phyloP scores from a whole-genome alignment of 352 stramenopile genomes.

The Pythium myriotylum region DNA sequence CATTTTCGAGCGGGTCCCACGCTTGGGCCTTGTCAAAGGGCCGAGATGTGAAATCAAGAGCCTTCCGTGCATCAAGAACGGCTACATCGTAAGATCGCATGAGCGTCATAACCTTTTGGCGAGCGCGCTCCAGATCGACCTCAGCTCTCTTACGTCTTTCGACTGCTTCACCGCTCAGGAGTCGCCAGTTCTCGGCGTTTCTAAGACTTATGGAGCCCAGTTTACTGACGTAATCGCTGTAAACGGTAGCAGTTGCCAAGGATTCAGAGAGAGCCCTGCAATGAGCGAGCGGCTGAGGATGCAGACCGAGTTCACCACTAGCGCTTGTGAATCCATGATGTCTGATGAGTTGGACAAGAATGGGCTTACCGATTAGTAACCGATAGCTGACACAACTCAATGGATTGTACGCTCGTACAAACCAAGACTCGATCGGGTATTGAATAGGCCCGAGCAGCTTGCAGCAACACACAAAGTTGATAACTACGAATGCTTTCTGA shows the following conservation, averaged over 20 bases:
- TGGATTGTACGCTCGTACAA: conserved; percentile 74
- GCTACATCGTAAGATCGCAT: conserved; percentile 27
- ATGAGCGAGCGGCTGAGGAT: not conserved
- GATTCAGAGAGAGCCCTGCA: not conserved
- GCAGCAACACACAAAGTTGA: conserved; percentile 50
- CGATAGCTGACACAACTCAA: conserved; percentile 55
- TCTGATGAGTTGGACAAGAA: conserved; percentile 46
- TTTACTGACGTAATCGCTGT: conserved; percentile 15
- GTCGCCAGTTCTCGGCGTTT: conserved; percentile 15
- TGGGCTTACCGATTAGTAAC: conserved; percentile 42
- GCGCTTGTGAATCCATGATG: not conserved
- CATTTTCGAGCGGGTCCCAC: conserved; percentile 82
- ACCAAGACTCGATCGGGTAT: conserved; percentile 24
- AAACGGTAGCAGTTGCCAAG: conserved; percentile 9
- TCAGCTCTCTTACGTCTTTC: conserved; percentile 26
- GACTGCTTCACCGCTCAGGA: conserved; percentile 27
- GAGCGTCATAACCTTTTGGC: conserved; percentile 20
- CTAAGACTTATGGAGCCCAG: conserved; percentile 5
- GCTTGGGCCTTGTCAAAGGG: conserved; percentile 64
- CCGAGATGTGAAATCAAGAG: conserved; percentile 56
- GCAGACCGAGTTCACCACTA: not conserved
- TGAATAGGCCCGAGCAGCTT: conserved; percentile 26
- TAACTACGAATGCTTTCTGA: conserved; percentile 35
- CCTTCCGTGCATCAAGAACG: conserved; percentile 40
- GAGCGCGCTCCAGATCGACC: conserved; percentile 23